A percentile compares a stretch with the other conserved stretches of the same genome.
Evolutionary conservation across 371 early-diverging fungal species (phyloP).

Genomic region (Rhizomucor pusillus): DNA sequence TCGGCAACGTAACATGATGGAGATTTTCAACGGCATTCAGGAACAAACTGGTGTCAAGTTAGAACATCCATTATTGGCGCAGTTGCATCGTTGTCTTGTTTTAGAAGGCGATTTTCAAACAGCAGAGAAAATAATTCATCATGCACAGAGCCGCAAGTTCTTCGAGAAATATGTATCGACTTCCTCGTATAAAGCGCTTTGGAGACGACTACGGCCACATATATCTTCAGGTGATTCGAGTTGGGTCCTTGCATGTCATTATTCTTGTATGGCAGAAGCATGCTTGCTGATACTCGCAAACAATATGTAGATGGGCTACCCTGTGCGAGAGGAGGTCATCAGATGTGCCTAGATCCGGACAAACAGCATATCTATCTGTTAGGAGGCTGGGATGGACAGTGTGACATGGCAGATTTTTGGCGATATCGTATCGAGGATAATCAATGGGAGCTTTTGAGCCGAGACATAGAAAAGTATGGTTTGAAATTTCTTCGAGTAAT

Average conservation of each 20-base stretch:
- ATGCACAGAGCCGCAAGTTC: constrained; percentile 56
- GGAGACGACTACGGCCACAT: constrained; percentile 60
- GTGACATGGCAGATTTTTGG: constrained; percentile 94
- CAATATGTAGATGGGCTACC: constrained; percentile 40
- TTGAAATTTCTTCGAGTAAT: neutral
- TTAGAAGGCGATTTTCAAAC: constrained; percentile 67
- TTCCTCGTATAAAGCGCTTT: constrained; percentile 68
- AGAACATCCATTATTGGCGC: constrained; percentile 80
- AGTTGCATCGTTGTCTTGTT: constrained; percentile 68
- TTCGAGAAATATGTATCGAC: constrained; percentile 69
- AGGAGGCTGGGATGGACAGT: constrained; percentile 95
- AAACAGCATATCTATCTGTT: constrained; percentile 78
- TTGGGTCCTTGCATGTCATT: neutral
- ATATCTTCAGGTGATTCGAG: constrained; percentile 16
- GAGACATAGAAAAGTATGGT: constrained; percentile 67
- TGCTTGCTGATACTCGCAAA: no score
- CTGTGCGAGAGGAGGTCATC: constrained; percentile 91
- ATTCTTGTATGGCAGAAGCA: no score
- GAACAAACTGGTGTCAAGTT: constrained; percentile 60
- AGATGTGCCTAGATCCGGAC: constrained; percentile 89
- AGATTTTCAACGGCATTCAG: constrained; percentile 69
- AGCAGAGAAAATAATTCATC: constrained; percentile 67
- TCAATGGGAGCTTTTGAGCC: constrained; percentile 73
- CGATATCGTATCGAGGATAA: constrained; percentile 56
- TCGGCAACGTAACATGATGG: constrained; percentile 75